These are phyloP conservation scores for Daedaleopsis nitida DNA, from an alignment of 768 basidiomycete genomes.

Conservation along the genomic window DNA sequence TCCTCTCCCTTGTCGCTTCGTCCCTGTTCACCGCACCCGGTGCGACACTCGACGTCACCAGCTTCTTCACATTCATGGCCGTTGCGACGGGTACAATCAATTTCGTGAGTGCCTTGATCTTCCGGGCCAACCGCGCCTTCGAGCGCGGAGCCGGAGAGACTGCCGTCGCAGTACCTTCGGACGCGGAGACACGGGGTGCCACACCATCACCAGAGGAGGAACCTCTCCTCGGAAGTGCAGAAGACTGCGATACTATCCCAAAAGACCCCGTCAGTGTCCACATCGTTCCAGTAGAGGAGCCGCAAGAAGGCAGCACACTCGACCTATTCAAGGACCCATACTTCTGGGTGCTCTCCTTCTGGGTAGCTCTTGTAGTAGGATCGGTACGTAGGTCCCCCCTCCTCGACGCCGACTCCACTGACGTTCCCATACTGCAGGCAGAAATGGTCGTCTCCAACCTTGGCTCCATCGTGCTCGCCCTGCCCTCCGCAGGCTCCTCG, in stretches of 20 bases:
- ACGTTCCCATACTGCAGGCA: constrained; percentile 40
- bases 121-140: constrained; percentile 17
- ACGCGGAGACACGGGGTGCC: background rate
- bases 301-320: constrained; percentile 35
- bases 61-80: constrained; percentile 61
- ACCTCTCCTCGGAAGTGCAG: constrained; percentile 33
- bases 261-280: constrained; percentile 23
- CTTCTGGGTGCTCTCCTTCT: constrained; percentile 65
- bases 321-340: constrained; percentile 54
- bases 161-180: constrained; percentile 7
- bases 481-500: constrained; percentile 38
- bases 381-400: constrained; percentile 49
- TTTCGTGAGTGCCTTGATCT: constrained; percentile 47
- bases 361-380: constrained; percentile 60
- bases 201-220: constrained; percentile 14
- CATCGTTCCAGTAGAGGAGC: constrained; percentile 29
- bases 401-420: background rate
- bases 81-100: constrained; percentile 54
- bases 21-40: constrained; percentile 53
- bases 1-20: constrained; percentile 67
- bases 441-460: constrained; percentile 88
- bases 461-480: constrained; percentile 71
- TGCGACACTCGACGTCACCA: constrained; percentile 47
- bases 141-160: background rate
- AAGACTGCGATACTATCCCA: background rate